Percentiles rank a stretch among this genome's conserved stretches.
phyloP scores from a whole-genome alignment of 345 rosid genomes.

The Gossypium rotundifolium region DNA sequence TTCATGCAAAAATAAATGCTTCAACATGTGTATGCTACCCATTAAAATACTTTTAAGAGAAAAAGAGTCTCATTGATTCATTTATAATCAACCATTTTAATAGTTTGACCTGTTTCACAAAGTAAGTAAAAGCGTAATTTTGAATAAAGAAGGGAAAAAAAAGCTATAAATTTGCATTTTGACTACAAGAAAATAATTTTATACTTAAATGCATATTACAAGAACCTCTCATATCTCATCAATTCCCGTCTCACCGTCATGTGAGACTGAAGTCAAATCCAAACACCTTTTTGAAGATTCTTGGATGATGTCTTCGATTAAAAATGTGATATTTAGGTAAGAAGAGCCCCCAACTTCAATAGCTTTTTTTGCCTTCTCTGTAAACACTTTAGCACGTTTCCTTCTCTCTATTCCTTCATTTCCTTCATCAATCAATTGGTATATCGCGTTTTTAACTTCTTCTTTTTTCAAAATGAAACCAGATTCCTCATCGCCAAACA shows the following conservation, averaged over 20 bases:
- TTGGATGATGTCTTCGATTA: conserved; percentile 27
- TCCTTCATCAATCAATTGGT: conserved; percentile 24
- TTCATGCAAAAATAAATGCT: too few relatives aligned
- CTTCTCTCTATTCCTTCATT: conserved; percentile 30
- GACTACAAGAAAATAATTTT: too few relatives aligned
- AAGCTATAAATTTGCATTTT: too few relatives aligned
- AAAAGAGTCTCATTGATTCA: too few relatives aligned
- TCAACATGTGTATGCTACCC: too few relatives aligned
- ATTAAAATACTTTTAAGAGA: too few relatives aligned
- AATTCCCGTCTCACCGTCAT: background rate
- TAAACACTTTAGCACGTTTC: conserved; percentile 21
- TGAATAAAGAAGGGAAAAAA: too few relatives aligned
- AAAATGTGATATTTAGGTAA: conserved; percentile 13
- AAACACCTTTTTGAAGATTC: background rate
- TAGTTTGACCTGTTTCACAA: too few relatives aligned
- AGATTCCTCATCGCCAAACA: conserved; percentile 25
- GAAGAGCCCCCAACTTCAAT: conserved; percentile 36
- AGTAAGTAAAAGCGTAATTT: too few relatives aligned
- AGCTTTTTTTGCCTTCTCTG: conserved; percentile 25
- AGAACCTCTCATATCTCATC: too few relatives aligned
- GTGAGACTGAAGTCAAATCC: background rate
- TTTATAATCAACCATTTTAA: too few relatives aligned
- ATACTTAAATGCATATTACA: too few relatives aligned
- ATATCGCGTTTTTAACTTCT: conserved; percentile 22
- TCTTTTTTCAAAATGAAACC: conserved; percentile 22